Percentiles rank a stretch among this genome's conserved stretches.
These are phyloP conservation scores for Parsonsia alboflavescens DNA, from an alignment of 257 asterid species.

Conservation along the genomic window DNA sequence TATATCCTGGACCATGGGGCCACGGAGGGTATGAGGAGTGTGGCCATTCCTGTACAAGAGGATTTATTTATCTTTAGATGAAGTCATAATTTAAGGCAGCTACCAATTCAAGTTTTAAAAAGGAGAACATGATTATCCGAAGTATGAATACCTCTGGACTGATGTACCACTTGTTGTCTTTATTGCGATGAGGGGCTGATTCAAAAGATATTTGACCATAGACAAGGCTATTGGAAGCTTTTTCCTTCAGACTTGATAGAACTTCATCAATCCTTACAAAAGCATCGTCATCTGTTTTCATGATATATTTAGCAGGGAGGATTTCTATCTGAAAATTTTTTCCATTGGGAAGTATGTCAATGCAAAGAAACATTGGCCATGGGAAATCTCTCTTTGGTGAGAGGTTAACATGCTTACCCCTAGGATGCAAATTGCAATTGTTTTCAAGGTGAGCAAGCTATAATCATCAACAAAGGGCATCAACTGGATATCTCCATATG, in stretches of 20 bases:
- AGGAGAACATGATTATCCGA: not conserved
- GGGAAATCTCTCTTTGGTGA: conserved; percentile 3
- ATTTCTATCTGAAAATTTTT: conserved; percentile 50
- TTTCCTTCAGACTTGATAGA: conserved; percentile 55
- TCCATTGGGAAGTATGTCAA: conserved; percentile 6
- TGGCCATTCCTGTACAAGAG: conserved; percentile 73
- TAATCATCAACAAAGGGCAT: conserved; percentile 96
- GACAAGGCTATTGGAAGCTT: conserved; percentile 43
- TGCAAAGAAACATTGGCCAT: not conserved
- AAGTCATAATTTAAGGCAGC: not conserved
- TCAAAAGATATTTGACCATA: conserved; percentile 77
- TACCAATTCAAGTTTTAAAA: not conserved
- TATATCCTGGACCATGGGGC: conserved; percentile 98
- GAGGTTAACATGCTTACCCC: conserved; percentile 50
- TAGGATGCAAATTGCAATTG: conserved; percentile 73
- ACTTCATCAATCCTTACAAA: conserved; percentile 92
- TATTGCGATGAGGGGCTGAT: conserved; percentile 79
- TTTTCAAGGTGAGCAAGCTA: conserved; percentile 77
- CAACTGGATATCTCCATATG: conserved; percentile 80
- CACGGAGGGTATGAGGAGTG: conserved; percentile 83
- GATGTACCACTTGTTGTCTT: conserved; percentile 87
- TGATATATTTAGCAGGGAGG: conserved; percentile 67
- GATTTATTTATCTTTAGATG: conserved; percentile 12
- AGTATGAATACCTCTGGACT: conserved; percentile 55
- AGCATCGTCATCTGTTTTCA: conserved; percentile 98